These are phyloP conservation scores for Hordeum pubiflorum DNA, from an alignment of 202 grass and related monocot species.

Conservation along the genomic window DNA sequence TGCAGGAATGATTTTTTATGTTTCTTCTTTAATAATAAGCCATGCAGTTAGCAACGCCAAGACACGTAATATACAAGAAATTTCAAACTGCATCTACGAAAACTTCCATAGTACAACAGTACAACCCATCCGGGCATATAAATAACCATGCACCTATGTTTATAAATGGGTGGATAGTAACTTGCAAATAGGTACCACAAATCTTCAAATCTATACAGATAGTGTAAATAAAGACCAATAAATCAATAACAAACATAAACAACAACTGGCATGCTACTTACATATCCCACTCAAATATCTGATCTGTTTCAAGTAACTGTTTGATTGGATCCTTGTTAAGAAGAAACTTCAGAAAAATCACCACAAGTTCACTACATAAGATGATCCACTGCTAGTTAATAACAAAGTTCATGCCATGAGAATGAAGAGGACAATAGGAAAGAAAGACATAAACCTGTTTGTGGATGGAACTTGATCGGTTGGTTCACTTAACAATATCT, in stretches of 20 bases:
- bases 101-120: neutral
- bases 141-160: slow-evolving; percentile 12
- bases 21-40: neutral
- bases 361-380: slow-evolving; percentile 72
- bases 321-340: slow-evolving; percentile 77
- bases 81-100: neutral
- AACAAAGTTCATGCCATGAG: slow-evolving; percentile 21
- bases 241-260: neutral
- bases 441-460: slow-evolving; percentile 60
- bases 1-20: neutral
- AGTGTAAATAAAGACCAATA: neutral
- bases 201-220: neutral
- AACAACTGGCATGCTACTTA: slow-evolving; percentile 39
- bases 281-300: slow-evolving; percentile 52
- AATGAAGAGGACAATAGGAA: slow-evolving; percentile 13
- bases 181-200: neutral
- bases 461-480: slow-evolving; percentile 71
- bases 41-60: slow-evolving; percentile 3
- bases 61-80: neutral
- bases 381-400: slow-evolving; percentile 21
- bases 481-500: slow-evolving; percentile 80
- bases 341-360: slow-evolving; percentile 89
- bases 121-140: neutral
- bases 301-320: slow-evolving; percentile 65
- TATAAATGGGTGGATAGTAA: neutral